Evolutionary conservation across 1,284 basidiomycete genomes (phyloP).

Genomic region (Tilletia indica): DNA sequence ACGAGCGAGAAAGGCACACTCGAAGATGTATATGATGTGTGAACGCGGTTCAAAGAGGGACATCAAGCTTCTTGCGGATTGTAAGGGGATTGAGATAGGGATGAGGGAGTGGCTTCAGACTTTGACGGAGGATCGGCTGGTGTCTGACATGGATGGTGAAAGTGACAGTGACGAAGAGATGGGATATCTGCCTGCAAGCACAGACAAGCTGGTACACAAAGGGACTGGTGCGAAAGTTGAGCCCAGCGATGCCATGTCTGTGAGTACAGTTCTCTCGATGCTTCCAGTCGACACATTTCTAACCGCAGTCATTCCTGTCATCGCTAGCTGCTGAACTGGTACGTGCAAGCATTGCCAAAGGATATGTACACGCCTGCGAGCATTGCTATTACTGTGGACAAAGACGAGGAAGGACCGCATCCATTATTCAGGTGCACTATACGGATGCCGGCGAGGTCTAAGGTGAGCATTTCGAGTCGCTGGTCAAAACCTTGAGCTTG

Average conservation of each 20-base stretch:
- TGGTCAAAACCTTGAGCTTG: too few species aligned
- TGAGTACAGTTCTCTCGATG: constrained; percentile 32
- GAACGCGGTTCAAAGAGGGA: neutral
- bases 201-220: constrained; percentile 23
- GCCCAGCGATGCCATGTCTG: constrained; percentile 28
- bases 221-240: constrained; percentile 34
- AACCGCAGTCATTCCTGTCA: constrained; percentile 22
- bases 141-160: constrained; percentile 16
- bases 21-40: neutral
- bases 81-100: constrained; percentile 10
- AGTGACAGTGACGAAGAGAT: constrained; percentile 19
- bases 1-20: neutral
- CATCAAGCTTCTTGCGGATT: neutral
- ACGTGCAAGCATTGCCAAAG: constrained; percentile 12
- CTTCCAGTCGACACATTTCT: constrained; percentile 28
- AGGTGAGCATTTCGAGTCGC: neutral
- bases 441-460: constrained; percentile 13
- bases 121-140: constrained; percentile 23
- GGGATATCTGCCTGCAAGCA: constrained; percentile 9
- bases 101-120: constrained; percentile 30
- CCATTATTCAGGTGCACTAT: neutral
- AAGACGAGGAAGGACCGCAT: neutral
- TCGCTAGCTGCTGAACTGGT: constrained; percentile 18
- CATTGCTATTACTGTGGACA: neutral
- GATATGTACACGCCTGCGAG: neutral